Base-by-base conservation (phyloP, 208 protist species). In the Vickermania ingenoplastis region DNA sequence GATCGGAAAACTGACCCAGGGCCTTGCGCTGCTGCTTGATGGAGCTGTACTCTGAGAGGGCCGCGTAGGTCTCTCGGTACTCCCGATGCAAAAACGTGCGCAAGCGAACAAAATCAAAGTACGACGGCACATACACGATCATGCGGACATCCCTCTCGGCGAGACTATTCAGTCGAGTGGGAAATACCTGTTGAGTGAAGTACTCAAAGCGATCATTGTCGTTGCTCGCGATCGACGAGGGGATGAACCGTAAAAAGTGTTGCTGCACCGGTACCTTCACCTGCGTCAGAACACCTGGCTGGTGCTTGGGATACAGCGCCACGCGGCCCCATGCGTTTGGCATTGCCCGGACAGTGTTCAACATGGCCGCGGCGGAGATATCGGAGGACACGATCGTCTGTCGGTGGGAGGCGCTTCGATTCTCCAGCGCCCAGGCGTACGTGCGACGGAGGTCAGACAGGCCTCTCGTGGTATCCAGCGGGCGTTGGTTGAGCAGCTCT, bases 21-120 rank as follows among this genome's bases (percentile, higher is more conserved):
- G 83, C 77, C 25, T 79, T 80, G 2, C 89, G 76, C 73, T 96
- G 83, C 60, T 86, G 82, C 55, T 77, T 79, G 14, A 88, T 26
- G 2, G 88, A 82, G 5, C 83, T 88, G 74, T 98, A 98, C 86
- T 99, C 97, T 64, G 63, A 94, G 31, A 96, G 71, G 23, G 89
- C 77, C 22, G 74, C 76, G 59, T 90, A 95, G 29, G 61, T 89
- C 30, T 95, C 84, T 26, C 92, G 79, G 51, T 89, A 73, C 41
- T 97, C 83, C 50, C 91, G 82, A 56, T 97, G 86, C 62, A 99
- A 83, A 69, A 89, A 96, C 73, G 98, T 97, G 49, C 97, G 82
- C 52, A 99, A 53, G 7, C 93, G 79, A 45, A 98, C 91, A 85
- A 90, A 99, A 58, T 99, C 95, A 79, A 98, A 97, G 75, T 98